Conservation (phyloP, 2,329 filamentous ascomycete genomes). For the Claviceps pusilla region DNA sequence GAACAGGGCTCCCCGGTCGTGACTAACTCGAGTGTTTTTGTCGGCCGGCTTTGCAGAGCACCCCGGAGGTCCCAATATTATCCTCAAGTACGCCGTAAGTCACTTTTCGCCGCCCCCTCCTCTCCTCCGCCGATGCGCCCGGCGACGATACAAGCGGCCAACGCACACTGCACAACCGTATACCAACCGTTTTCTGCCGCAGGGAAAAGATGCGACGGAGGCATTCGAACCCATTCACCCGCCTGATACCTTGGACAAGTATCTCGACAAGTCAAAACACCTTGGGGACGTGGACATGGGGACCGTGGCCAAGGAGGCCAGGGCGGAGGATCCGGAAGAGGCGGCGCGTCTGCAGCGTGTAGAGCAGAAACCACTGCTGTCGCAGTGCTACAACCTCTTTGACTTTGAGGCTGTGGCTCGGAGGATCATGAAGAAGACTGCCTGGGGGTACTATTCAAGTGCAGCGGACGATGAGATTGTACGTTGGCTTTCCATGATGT, state of each 20-base stretch:
- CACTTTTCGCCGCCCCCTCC: too few species aligned
- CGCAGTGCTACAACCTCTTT: conserved; percentile 83
- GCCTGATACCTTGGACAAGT: conserved; percentile 74
- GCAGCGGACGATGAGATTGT: conserved; percentile 47
- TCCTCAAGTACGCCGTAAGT: conserved; percentile 74
- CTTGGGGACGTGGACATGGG: conserved; percentile 79
- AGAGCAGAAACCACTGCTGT: conserved; percentile 59
- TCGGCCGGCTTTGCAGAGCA: conserved; percentile 42
- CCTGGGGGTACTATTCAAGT: conserved; percentile 96
- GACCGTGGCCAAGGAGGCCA: conserved; percentile 58
- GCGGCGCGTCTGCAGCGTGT: conserved; percentile 58
- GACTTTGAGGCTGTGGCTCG: conserved; percentile 93
- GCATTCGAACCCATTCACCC: conserved; percentile 83
- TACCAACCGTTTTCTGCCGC: not conserved
- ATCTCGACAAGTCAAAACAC: conserved; percentile 72
- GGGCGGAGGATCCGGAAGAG: conserved; percentile 48
- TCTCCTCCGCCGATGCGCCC: not conserved
- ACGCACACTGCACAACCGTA: too few species aligned
- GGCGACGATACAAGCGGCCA: too few species aligned
- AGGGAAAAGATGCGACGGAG: conserved; percentile 83
- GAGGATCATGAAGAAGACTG: conserved; percentile 84
- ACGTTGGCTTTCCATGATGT: conserved; percentile 3
- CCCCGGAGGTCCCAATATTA: conserved; percentile 80
- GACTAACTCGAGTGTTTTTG: not conserved
- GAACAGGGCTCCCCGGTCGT: too few species aligned